Conservation (phyloP, 2,329 filamentous ascomycete genomes). For the Aspergillus spinulosporus region DNA sequence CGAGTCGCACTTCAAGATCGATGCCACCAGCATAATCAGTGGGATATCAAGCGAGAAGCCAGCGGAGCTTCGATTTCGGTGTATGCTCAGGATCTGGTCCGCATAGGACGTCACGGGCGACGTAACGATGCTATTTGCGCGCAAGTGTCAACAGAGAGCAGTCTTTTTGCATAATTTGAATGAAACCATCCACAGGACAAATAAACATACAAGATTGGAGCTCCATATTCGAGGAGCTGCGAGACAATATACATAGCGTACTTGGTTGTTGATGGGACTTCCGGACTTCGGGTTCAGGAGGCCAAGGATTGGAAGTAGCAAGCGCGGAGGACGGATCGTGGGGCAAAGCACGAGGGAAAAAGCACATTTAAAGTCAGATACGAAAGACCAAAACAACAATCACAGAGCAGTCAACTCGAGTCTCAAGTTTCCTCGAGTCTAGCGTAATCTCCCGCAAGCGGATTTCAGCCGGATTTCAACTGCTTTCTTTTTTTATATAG, state of each 20-base stretch:
- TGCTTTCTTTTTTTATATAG: slow-evolving; percentile 11
- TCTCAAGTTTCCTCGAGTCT: neutral
- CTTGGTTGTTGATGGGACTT: neutral
- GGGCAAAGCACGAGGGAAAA: neutral
- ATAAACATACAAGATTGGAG: slow-evolving; percentile 49
- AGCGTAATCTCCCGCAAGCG: slow-evolving; percentile 3
- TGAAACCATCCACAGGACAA: no score
- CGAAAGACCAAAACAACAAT: neutral
- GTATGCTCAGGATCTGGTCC: slow-evolving; percentile 66
- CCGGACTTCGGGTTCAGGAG: slow-evolving; percentile 1
- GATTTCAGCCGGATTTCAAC: neutral
- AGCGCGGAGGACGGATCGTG: neutral
- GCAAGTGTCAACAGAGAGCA: slow-evolving; percentile 2
- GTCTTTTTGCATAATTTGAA: neutral
- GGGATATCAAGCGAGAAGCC: slow-evolving; percentile 68
- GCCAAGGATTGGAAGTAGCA: neutral
- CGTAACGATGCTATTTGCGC: slow-evolving; percentile 53
- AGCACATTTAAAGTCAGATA: neutral
- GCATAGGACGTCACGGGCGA: slow-evolving; percentile 66
- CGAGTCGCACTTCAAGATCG: slow-evolving; percentile 58
- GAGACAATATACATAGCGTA: slow-evolving; percentile 41
- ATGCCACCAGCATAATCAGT: slow-evolving; percentile 66
- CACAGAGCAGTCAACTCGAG: neutral
- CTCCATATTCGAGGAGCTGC: slow-evolving; percentile 47
- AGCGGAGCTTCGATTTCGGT: slow-evolving; percentile 59